Evolutionary conservation across 495 filamentous ascomycete species (phyloP).

Genomic region (Aspergillus ellipticus): DNA sequence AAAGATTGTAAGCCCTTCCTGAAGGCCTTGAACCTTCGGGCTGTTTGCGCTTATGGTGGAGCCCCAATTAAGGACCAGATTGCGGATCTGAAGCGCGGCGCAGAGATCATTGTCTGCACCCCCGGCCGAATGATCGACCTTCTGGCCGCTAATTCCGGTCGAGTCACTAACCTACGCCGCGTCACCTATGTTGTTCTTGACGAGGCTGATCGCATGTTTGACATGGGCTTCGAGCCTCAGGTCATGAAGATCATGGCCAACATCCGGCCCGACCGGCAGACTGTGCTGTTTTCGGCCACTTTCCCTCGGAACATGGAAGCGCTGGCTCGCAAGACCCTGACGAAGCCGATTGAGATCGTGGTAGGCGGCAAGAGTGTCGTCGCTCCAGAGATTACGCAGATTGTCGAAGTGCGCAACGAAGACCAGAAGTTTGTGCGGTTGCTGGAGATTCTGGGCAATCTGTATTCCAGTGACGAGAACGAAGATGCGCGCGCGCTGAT

Average conservation of each 20-base stretch:
- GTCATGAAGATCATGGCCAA: conserved; percentile 95
- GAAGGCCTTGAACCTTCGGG: conserved; percentile 82
- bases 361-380: conserved; percentile 91
- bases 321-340: conserved; percentile 82
- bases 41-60: conserved; percentile 94
- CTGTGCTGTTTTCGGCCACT: conserved; percentile 92
- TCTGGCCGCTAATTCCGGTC: conserved; percentile 83
- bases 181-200: conserved; percentile 94
- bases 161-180: conserved; percentile 84
- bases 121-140: conserved; percentile 98
- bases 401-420: conserved; percentile 83
- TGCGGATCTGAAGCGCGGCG: conserved; percentile 88
- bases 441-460: conserved; percentile 79
- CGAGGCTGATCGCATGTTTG: conserved; percentile 98
- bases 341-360: conserved; percentile 81
- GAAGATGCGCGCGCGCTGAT: conserved; percentile 87
- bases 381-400: conserved; percentile 89
- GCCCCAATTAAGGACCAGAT: conserved; percentile 98
- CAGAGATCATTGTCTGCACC: conserved; percentile 92
- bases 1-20: conserved; percentile 91
- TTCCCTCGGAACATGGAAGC: conserved; percentile 94
- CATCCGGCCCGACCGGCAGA: conserved; percentile 87
- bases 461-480: conserved; percentile 71
- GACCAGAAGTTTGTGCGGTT: conserved; percentile 81
- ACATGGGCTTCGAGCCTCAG: conserved; percentile 99